A percentile compares a stretch with the other conserved stretches of the same genome.
Conservation (phyloP, 257 asterid genomes). For the Echium plantagineum region DNA sequence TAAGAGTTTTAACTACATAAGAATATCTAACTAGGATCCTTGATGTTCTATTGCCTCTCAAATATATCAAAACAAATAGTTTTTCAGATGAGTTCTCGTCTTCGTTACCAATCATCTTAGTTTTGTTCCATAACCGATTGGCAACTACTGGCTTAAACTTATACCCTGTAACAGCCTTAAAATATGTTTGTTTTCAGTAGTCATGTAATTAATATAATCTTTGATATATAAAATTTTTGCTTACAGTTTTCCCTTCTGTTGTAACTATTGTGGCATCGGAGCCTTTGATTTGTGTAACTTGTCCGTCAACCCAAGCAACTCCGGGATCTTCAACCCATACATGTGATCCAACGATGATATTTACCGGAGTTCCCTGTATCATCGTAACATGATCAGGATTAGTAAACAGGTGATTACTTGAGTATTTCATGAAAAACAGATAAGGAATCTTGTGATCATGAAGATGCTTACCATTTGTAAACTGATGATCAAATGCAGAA, state of each 20-base stretch:
- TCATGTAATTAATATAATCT: too few species aligned
- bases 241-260: slow-evolving; percentile 60
- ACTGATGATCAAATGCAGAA: slow-evolving; percentile 39
- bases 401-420: slow-evolving; percentile 10
- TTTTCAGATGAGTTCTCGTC: too few species aligned
- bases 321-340: slow-evolving; percentile 92
- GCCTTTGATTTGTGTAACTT: slow-evolving; percentile 63
- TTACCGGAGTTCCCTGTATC: slow-evolving; percentile 85
- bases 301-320: slow-evolving; percentile 78
- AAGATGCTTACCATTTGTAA: slow-evolving; percentile 46
- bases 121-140: not conserved
- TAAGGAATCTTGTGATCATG: slow-evolving; percentile 14
- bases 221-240: slow-evolving; percentile 8
- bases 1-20: too few species aligned
- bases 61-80: too few species aligned
- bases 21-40: not conserved
- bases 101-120: not conserved
- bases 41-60: not conserved
- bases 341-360: slow-evolving; percentile 81
- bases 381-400: slow-evolving; percentile 13
- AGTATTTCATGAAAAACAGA: slow-evolving; percentile 1
- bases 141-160: too few species aligned
- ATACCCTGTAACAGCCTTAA: not conserved
- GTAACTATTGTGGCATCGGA: slow-evolving; percentile 50
- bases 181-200: not conserved